Conservation (phyloP, 495 filamentous ascomycete genomes). For the Schizothecium vesticola region DNA sequence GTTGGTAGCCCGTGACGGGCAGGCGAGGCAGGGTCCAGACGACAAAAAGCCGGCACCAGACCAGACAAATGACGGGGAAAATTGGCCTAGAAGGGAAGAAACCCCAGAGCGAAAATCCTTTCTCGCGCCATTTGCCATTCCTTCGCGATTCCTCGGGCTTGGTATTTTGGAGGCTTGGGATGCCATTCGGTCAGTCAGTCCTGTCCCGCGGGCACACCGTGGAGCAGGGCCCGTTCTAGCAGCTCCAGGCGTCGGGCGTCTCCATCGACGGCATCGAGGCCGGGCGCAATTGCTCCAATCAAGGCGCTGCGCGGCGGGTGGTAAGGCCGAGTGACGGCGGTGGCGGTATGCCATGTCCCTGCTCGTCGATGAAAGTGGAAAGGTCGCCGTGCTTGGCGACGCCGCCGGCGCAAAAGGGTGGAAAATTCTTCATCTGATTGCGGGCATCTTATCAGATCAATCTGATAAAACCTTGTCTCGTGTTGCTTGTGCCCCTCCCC, state of each 20-base stretch:
- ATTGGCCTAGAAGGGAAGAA: background rate
- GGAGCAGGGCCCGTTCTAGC: no score
- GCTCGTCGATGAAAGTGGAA: background rate
- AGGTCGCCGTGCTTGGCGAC: background rate
- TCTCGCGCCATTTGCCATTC: background rate
- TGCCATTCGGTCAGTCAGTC: background rate
- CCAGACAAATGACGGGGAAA: background rate
- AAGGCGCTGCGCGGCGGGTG: background rate
- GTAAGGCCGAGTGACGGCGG: background rate
- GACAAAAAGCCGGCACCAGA: background rate
- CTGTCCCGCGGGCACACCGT: no score
- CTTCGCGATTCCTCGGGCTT: background rate
- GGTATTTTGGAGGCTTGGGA: background rate
- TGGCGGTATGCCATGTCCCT: background rate
- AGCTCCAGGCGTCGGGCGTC: background rate
- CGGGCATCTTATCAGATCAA: background rate
- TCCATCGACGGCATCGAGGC: background rate
- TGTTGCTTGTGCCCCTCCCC: no score
- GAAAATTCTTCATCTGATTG: no score
- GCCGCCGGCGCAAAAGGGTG: no score
- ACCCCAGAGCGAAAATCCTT: background rate
- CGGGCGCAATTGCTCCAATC: background rate
- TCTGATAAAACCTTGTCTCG: background rate
- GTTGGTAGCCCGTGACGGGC: no score
- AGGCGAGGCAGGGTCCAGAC: background rate